These are phyloP conservation scores for Metarhizium rileyi DNA, from an alignment of 2,329 filamentous ascomycete species.

Conservation along the genomic window DNA sequence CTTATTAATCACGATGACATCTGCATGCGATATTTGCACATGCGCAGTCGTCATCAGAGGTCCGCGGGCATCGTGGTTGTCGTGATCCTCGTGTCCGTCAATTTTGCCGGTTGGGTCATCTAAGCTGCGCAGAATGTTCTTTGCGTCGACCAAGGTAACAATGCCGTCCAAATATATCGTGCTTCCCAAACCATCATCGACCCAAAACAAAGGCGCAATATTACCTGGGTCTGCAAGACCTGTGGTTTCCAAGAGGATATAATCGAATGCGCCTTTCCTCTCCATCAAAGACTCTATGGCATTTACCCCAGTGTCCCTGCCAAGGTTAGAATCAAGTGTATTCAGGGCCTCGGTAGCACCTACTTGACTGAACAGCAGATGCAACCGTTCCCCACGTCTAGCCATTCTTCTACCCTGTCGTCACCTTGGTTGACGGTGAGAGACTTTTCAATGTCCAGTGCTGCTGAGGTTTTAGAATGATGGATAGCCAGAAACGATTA, in stretches of 20 bases:
- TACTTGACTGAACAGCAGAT: slow-evolving; percentile 97
- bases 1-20: slow-evolving; percentile 93
- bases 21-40: slow-evolving; percentile 91
- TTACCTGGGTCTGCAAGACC: slow-evolving; percentile 93
- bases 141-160: slow-evolving; percentile 89
- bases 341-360: slow-evolving; percentile 3
- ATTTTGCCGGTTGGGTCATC: slow-evolving; percentile 57
- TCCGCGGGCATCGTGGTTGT: slow-evolving; percentile 43
- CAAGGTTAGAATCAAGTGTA: not conserved
- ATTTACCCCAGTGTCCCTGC: slow-evolving; percentile 79
- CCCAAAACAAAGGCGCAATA: slow-evolving; percentile 92
- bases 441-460: slow-evolving; percentile 90
- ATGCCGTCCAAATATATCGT: slow-evolving; percentile 96
- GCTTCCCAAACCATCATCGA: slow-evolving; percentile 89
- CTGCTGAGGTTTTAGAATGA: slow-evolving; percentile 30
- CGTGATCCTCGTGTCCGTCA: slow-evolving; percentile 41
- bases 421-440: slow-evolving; percentile 81
- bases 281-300: slow-evolving; percentile 96
- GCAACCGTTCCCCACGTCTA: slow-evolving; percentile 92
- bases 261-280: slow-evolving; percentile 87
- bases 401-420: slow-evolving; percentile 83
- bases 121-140: slow-evolving; percentile 75
- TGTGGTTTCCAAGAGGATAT: slow-evolving; percentile 93
- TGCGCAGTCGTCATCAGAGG: slow-evolving; percentile 84
- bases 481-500: not conserved